phyloP scores from a whole-genome alignment of 2,329 filamentous ascomycete species.

The Alternaria arborescens region DNA sequence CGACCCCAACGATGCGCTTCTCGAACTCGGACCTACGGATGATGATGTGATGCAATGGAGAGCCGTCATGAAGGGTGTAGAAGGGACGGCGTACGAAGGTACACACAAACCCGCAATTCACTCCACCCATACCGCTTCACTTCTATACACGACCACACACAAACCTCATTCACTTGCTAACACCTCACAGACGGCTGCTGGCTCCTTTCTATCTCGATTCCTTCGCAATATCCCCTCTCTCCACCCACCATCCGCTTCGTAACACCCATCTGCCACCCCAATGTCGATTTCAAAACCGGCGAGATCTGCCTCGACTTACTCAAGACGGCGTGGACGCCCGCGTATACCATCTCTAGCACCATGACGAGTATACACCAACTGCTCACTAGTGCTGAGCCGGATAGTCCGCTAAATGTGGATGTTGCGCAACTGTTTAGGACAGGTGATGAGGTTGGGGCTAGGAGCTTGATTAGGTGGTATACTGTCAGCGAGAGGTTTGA shows the following conservation, averaged over 20 bases:
- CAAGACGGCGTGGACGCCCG: slow-evolving; percentile 78
- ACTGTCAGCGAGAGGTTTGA: slow-evolving; percentile 62
- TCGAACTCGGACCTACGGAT: slow-evolving; percentile 64
- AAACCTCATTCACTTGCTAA: neutral
- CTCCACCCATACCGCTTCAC: neutral
- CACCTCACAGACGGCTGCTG: slow-evolving; percentile 72
- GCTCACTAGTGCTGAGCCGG: slow-evolving; percentile 72
- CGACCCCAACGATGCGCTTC: slow-evolving; percentile 64
- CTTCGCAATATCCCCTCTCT: slow-evolving; percentile 77
- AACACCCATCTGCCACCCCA: slow-evolving; percentile 59
- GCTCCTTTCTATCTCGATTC: slow-evolving; percentile 80
- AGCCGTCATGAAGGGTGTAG: slow-evolving; percentile 67
- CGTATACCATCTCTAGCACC: slow-evolving; percentile 80
- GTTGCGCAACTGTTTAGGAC: slow-evolving; percentile 73
- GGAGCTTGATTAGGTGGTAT: slow-evolving; percentile 76
- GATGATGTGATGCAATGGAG: slow-evolving; percentile 69
- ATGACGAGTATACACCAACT: slow-evolving; percentile 77
- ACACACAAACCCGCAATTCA: slow-evolving; percentile 8
- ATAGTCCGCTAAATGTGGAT: slow-evolving; percentile 82
- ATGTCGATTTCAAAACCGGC: slow-evolving; percentile 67
- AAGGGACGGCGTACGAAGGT: slow-evolving; percentile 69
- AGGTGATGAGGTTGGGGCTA: slow-evolving; percentile 73
- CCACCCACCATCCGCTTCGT: slow-evolving; percentile 81
- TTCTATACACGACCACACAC: neutral
- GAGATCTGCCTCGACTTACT: slow-evolving; percentile 95